Base-by-base conservation (phyloP, 2,329 filamentous ascomycete species). In the Shiraia sp. region DNA sequence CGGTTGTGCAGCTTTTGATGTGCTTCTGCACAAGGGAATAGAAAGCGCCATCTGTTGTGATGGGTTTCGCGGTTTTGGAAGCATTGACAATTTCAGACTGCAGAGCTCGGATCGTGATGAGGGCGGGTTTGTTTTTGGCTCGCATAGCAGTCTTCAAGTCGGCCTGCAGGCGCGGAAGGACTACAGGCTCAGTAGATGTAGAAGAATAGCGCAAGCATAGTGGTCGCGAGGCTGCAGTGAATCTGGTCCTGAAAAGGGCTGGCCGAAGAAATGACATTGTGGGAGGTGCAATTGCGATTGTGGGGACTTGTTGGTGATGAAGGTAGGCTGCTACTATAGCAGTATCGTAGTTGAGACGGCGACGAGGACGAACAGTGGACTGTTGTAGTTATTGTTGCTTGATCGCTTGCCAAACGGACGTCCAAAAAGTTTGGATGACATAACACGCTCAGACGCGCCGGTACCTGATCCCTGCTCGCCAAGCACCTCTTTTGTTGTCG, bases 21-120 rank as follows among this genome's bases (percentile, higher is more conserved):
- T 82, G 79, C 69, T 84, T 86, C 50, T 81, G 79, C 41, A 93
- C 77, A 34, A 91, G 74, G 6, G 76, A 72, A 19, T 90, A 79
- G 40, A 92, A 76, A 59, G 87, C 81, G 50, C 79, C 77, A 66
- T 92, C 87, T 15, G 82, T 87, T 40, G 73, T 75, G 60, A 91
- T 81, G n/a, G 88, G 87, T 27, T 73, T 75, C 27, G 77, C 63
- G 10, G 86, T 89, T 71, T 91, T 91, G 65, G 83, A 85, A 24
- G 86, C 83, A 69, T 90, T 91, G 55, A 85, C 83, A 47, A 86
- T 82, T 49, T 86, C 80, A 23, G 86, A 77, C 51, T 91, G 78
- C 48, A 91, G 72, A 28, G 77, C 69, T 53, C 88, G 85, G 34
- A 92, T 77, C 26, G 88, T 86, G 27, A 79, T 73, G 17, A 91